Conservation (phyloP, 495 filamentous ascomycete genomes). For the Copromyces sp. region DNA sequence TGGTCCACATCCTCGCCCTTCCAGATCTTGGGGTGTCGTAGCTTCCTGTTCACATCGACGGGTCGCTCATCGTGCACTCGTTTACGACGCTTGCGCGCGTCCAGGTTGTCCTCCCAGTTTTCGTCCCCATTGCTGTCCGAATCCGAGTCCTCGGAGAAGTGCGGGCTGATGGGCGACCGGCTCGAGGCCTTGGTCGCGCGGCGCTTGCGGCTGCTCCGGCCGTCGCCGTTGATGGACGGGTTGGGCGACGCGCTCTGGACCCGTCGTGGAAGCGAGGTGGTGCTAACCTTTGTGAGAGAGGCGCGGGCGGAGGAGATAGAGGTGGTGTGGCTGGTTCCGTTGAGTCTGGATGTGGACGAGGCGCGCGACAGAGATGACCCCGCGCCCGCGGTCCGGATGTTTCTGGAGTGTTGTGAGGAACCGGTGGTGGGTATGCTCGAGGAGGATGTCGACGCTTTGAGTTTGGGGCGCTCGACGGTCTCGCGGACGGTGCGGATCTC, state of each 20-base stretch:
- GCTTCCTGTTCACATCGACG: slow-evolving; percentile 44
- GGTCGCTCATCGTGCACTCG: slow-evolving; percentile 10
- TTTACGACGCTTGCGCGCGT: slow-evolving; percentile 25
- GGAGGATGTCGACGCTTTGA: slow-evolving; percentile 4
- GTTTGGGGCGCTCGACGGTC: slow-evolving; percentile 13
- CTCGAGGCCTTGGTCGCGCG: slow-evolving; percentile 6
- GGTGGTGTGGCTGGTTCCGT: not conserved
- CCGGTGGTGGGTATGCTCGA: not conserved
- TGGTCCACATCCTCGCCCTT: slow-evolving; percentile 40
- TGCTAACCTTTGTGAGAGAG: not conserved
- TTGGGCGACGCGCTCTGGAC: slow-evolving; percentile 6
- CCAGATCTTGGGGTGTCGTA: slow-evolving; percentile 49
- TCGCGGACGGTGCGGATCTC: slow-evolving; percentile 20
- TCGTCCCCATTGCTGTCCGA: slow-evolving; percentile 22
- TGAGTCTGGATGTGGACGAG: not conserved
- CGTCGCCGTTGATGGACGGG: not conserved
- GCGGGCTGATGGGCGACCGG: slow-evolving; percentile 18
- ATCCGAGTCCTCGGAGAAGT: slow-evolving; percentile 23
- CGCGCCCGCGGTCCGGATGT: not conserved
- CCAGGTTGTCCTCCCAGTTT: slow-evolving; percentile 23
- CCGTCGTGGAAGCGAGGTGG: slow-evolving; percentile 1
- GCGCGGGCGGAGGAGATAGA: slow-evolving; percentile 4
- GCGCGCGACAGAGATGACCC: not conserved
- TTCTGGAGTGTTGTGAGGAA: not conserved
- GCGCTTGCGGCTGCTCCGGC: slow-evolving; percentile 20